These are phyloP conservation scores for Capronia americana DNA, from an alignment of 2,329 filamentous ascomycete genomes.

Conservation along the genomic window DNA sequence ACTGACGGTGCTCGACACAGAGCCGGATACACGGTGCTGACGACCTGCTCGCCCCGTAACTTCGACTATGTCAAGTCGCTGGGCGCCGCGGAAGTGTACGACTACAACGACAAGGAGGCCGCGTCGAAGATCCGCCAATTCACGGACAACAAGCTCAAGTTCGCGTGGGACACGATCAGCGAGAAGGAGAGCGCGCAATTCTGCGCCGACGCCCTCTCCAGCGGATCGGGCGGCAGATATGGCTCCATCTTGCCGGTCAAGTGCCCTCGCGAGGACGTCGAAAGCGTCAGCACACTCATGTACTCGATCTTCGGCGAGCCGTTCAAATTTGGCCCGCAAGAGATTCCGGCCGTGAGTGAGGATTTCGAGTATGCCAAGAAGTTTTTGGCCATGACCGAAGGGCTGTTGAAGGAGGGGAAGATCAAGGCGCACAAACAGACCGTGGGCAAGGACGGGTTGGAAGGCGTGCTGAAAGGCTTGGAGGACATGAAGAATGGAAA, in stretches of 20 bases:
- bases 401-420: constrained; percentile 52
- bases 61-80: constrained; percentile 53
- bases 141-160: constrained; percentile 48
- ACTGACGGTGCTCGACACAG: constrained; percentile 4
- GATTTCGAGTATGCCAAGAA: constrained; percentile 52
- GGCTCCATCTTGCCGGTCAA: constrained; percentile 42
- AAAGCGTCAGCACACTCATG: constrained; percentile 43
- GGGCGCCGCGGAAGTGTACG: constrained; percentile 54
- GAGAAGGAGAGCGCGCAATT: constrained; percentile 41
- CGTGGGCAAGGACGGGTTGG: constrained; percentile 51
- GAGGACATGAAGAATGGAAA: constrained; percentile 53
- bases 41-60: constrained; percentile 52
- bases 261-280: constrained; percentile 45
- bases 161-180: constrained; percentile 49
- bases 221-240: constrained; percentile 43
- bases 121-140: constrained; percentile 43
- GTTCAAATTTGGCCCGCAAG: constrained; percentile 34
- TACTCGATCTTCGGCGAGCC: constrained; percentile 47
- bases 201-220: constrained; percentile 47
- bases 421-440: constrained; percentile 53
- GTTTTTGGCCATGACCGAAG: constrained; percentile 50
- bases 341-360: constrained; percentile 40
- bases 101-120: constrained; percentile 52
- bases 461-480: constrained; percentile 55
- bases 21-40: constrained; percentile 51